A percentile compares a stretch with the other conserved stretches of the same genome.
Evolutionary conservation across 805 yeast species (phyloP).

Genomic region (Starmerella stellata): DNA sequence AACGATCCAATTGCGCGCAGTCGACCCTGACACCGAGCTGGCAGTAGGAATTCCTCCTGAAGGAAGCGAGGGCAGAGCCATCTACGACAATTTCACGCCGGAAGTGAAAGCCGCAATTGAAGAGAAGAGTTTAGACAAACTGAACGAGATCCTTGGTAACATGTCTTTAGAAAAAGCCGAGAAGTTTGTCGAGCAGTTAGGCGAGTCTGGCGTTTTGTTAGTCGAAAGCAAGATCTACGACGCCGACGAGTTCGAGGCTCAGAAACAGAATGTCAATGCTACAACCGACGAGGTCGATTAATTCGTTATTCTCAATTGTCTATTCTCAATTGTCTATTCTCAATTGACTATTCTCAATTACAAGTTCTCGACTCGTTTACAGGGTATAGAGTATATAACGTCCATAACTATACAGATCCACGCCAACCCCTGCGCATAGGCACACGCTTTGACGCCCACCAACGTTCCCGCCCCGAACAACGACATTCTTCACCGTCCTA

Average conservation of each 20-base stretch:
- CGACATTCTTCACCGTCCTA: too few relatives aligned
- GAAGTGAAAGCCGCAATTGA: conserved; percentile 59
- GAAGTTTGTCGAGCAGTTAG: conserved; percentile 47
- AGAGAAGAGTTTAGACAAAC: conserved; percentile 52
- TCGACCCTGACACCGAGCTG: conserved; percentile 67
- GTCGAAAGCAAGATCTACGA: conserved; percentile 39
- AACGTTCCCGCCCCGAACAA: too few relatives aligned
- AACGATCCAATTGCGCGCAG: conserved; percentile 69
- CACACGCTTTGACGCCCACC: too few relatives aligned
- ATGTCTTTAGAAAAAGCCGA: conserved; percentile 70
- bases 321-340: too few relatives aligned
- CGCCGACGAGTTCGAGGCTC: conserved; percentile 23
- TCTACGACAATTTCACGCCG: conserved; percentile 42
- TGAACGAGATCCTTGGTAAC: conserved; percentile 62
- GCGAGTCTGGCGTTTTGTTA: conserved; percentile 68
- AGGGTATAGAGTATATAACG: too few relatives aligned
- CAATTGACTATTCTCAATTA: too few relatives aligned
- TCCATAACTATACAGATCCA: too few relatives aligned
- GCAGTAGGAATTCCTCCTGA: conserved; percentile 40
- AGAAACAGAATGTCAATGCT: too few relatives aligned
- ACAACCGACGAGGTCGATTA: conserved; percentile 7
- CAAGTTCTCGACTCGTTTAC: too few relatives aligned
- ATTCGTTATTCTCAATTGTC: too few relatives aligned
- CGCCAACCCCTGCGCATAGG: too few relatives aligned
- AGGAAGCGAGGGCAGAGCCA: conserved; percentile 22